phyloP scores from a whole-genome alignment of 345 rosid genomes.

The Camelina laxa region DNA sequence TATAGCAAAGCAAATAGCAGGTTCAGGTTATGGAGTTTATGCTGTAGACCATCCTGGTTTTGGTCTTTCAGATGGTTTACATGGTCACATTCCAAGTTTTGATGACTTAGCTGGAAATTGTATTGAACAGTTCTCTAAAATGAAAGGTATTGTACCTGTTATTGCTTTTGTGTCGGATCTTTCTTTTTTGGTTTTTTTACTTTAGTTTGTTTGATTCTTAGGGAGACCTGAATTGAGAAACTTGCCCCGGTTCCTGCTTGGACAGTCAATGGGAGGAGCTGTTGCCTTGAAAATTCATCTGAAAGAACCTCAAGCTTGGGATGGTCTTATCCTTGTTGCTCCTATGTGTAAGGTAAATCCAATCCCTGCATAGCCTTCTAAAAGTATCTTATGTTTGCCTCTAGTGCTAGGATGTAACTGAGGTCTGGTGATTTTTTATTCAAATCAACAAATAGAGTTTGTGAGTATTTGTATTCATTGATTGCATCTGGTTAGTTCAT shows the following conservation, averaged over 20 bases:
- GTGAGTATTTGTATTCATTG: neutral
- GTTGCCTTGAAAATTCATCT: constrained; percentile 78
- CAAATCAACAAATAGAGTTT: neutral
- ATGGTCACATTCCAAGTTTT: constrained; percentile 80
- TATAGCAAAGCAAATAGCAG: constrained; percentile 75
- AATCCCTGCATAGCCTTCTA: neutral
- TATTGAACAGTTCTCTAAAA: constrained; percentile 68
- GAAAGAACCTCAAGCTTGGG: constrained; percentile 83
- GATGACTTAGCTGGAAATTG: constrained; percentile 74
- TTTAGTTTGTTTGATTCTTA: constrained; percentile 40
- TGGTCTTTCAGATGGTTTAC: constrained; percentile 91
- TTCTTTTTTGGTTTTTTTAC: neutral
- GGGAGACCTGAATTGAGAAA: constrained; percentile 74
- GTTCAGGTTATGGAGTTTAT: constrained; percentile 72
- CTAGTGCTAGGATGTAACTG: neutral
- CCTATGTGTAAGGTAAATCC: constrained; percentile 93
- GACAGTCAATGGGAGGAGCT: constrained; percentile 99
- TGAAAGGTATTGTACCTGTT: constrained; percentile 64
- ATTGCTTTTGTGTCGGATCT: constrained; percentile 10
- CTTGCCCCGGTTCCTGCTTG: constrained; percentile 75
- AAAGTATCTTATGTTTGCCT: neutral
- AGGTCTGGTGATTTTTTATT: neutral
- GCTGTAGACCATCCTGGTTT: constrained; percentile 96
- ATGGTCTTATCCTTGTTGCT: constrained; percentile 88
- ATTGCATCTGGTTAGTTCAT: neutral